Base-by-base conservation (phyloP, 768 basidiomycete genomes). In the Lanmaoa rubissima region DNA sequence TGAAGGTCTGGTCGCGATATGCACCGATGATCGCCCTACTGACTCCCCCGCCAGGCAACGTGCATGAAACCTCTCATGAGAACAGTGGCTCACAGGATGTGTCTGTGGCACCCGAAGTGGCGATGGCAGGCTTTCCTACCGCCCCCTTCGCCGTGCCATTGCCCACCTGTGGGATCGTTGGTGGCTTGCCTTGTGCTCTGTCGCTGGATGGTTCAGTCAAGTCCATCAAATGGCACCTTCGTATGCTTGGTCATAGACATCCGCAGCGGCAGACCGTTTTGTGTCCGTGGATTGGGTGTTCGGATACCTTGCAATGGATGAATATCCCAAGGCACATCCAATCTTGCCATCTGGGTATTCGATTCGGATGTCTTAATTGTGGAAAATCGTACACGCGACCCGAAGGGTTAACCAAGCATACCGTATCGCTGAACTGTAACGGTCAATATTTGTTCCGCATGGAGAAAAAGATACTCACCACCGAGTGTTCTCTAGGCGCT, bases 261-360 rank as follows among this genome's bases (percentile, higher is more conserved):
- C 39, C 36, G 0, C 53, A 54, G 46, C 35, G 42, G 14, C 46
- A 43, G 28, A 8, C 5, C 16, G 55, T 58, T 32, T 56, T 35
- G 13, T 65, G 61, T 32, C 64, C 64, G 0, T 66, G 58, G 54
- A 26, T 9, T 13, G 58, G 58, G 12, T 65, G 64, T 42, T n/a
- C 39, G 1, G 5, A 31, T 11, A 48, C 13, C n/a, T 3, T 66
- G 38, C 39, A n/a, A 28, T 65, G 64, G 64, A 46, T 38, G 51
- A 65, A 53, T 17, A 48, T 63, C 1, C 43, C 54, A 8, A 60
- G 64, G 28, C 61, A 65, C 5, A 54, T 65, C 41, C 55, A 42
- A 11, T 63, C 61, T 4, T 13, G 49, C 26, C 65, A 65, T 26
- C 40, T 63, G 7, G 51, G 50, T 17, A 41, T 66, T 40, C 44